A percentile compares a stretch with the other conserved stretches of the same genome.
phyloP scores from a whole-genome alignment of 768 basidiomycete genomes.

The Russula sp. region DNA sequence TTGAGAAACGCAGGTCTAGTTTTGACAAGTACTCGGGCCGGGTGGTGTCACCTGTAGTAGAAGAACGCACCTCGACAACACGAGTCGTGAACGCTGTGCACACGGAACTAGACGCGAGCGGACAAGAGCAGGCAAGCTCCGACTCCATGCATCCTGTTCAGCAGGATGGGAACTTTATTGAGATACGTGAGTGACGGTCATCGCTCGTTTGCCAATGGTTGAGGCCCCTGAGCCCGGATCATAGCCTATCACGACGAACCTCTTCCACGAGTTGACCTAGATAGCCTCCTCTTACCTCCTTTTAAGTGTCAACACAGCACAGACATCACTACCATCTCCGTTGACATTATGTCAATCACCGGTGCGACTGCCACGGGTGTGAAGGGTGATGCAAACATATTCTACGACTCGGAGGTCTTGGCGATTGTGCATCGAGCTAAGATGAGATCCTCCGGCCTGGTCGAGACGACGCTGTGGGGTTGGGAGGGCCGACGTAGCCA shows the following conservation, averaged over 20 bases:
- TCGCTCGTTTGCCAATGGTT: not conserved
- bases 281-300: slow-evolving; percentile 34
- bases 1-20: slow-evolving; percentile 58
- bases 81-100: slow-evolving; percentile 10
- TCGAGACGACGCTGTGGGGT: slow-evolving; percentile 63
- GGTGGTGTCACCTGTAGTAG: slow-evolving; percentile 55
- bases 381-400: slow-evolving; percentile 41
- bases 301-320: slow-evolving; percentile 26
- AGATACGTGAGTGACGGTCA: slow-evolving; percentile 29
- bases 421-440: slow-evolving; percentile 66
- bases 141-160: not conserved
- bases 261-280: slow-evolving; percentile 44
- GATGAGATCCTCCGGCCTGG: slow-evolving; percentile 55
- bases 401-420: slow-evolving; percentile 69
- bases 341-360: slow-evolving; percentile 58
- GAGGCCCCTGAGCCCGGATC: not conserved
- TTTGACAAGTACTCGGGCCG: slow-evolving; percentile 61
- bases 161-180: slow-evolving; percentile 19
- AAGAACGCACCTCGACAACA: slow-evolving; percentile 53
- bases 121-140: not conserved
- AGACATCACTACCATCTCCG: slow-evolving; percentile 53
- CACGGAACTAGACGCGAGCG: not conserved
- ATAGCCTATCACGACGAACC: slow-evolving; percentile 32
- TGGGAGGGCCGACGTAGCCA: slow-evolving; percentile 59
- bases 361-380: slow-evolving; percentile 44